Evolutionary conservation across 495 filamentous ascomycete genomes (phyloP), one percentile per base, ranked within the genome.

Genomic region (Lasiosphaeria hispida): DNA sequence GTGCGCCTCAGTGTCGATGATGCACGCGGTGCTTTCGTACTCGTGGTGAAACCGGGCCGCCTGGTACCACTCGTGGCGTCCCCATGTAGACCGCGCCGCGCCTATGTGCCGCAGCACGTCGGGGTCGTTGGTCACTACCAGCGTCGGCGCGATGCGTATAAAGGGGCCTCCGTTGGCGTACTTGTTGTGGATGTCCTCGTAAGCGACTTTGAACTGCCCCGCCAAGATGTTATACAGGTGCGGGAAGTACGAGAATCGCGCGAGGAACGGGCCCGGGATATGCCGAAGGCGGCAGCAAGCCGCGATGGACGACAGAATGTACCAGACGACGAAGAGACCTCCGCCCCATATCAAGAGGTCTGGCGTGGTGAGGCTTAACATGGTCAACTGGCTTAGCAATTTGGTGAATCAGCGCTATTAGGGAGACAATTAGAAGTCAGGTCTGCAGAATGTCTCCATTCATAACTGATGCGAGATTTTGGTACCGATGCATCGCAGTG

Each of bases 81-180:
- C 60, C 53, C 69, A 73, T 3, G 61, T 38, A 7, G 61, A 62
- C 30, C 71, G 61, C 9, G 66, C 72, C 0, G 60, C 64, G 52
- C 45, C 67, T 53, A 68, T 70, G 38, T 56, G 61, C 14, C 45
- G 37, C n/a, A 76, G 47, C 1, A 77, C 45, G 7, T 70, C 72
- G 7, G 74, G 68, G 50, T 77, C 73, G n/a, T 58, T 48, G 10
- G 73, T 76, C 6, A 77, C 50, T 6, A 77, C 66, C 15, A 65
- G 51, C 13, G 65, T 57, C n/a, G 71, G 72, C 10, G 59, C 69
- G 38, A 75, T 63, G 5, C 74, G 67, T 19, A 70, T 70, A 3
- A 75, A 41, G 9, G 63, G 52, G 11, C 56, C 53, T 1, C 33
- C 48, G 15, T 60, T 35, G 17, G 13, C 6, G 17, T 48, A 63